Conservation (phyloP, 192 early-diverging fungal species). For the Gaertneriomyces sp. region DNA sequence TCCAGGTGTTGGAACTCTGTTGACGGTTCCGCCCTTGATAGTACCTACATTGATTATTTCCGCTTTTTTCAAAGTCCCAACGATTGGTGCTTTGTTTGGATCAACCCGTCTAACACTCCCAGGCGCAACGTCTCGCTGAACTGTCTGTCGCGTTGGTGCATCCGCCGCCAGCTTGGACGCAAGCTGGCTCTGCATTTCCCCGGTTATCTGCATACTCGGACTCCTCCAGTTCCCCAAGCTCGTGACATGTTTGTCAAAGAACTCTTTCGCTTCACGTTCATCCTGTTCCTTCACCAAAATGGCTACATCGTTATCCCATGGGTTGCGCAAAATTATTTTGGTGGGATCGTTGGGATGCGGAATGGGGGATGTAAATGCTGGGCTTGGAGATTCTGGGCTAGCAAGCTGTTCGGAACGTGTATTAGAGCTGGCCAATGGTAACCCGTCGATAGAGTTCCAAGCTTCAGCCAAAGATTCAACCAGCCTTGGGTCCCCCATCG, state of each 20-base stretch:
- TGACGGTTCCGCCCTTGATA: neutral
- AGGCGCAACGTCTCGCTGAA: neutral
- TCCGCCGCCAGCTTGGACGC: neutral
- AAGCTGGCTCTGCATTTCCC: neutral
- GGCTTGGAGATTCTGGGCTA: neutral
- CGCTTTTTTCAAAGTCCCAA: too few species aligned
- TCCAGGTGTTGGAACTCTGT: slow-evolving; percentile 2
- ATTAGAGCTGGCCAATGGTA: neutral
- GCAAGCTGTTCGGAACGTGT: neutral
- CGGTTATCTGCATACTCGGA: neutral
- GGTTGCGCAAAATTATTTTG: slow-evolving; percentile 23
- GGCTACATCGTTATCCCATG: slow-evolving; percentile 19
- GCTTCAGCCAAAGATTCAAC: neutral
- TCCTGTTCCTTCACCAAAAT: slow-evolving; percentile 19
- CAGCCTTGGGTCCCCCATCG: neutral
- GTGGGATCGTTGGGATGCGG: slow-evolving; percentile 15
- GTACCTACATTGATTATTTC: neutral
- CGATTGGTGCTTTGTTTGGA: neutral
- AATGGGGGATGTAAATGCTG: slow-evolving; percentile 17
- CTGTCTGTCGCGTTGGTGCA: neutral
- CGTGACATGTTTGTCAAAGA: slow-evolving; percentile 23
- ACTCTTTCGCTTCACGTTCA: slow-evolving; percentile 6
- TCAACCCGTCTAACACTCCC: neutral
- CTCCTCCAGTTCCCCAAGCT: neutral
- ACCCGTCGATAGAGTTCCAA: neutral